Percentiles rank a stretch among this genome's conserved stretches.
Conservation (phyloP, 257 asterid genomes). For the Catharanthus roseus region DNA sequence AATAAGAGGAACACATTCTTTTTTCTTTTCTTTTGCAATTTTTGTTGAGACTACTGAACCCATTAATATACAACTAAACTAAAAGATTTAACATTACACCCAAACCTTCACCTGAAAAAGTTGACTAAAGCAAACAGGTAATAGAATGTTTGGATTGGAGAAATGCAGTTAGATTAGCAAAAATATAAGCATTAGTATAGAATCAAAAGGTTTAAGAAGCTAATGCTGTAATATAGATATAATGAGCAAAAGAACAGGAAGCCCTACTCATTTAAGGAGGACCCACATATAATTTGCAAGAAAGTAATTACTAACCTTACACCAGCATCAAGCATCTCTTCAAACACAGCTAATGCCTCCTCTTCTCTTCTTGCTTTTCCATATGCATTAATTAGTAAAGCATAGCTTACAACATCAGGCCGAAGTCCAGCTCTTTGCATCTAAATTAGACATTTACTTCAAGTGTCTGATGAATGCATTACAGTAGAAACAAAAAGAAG, state of each 20-base stretch:
- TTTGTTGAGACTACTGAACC: background rate
- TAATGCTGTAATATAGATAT: background rate
- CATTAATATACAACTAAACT: background rate
- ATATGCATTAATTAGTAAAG: constrained; percentile 75
- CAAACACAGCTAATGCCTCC: constrained; percentile 94
- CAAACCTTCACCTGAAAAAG: no score
- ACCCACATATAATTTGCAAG: background rate
- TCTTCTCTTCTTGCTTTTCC: constrained; percentile 99
- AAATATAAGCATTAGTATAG: background rate
- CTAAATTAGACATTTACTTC: constrained; percentile 33
- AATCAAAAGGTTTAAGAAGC: background rate
- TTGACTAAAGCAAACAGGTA: no score
- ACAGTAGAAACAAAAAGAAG: constrained; percentile 11
- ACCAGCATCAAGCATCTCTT: constrained; percentile 99
- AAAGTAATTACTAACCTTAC: constrained; percentile 54
- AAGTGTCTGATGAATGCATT: constrained; percentile 19
- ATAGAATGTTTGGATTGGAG: no score
- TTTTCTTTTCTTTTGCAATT: background rate
- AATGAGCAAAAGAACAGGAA: background rate
- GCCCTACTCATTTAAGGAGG: background rate
- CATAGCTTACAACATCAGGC: constrained; percentile 96
- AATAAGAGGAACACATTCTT: background rate
- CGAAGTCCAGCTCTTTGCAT: constrained; percentile 74
- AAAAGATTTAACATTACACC: no score
- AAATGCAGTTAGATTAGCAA: background rate